Conservation (phyloP, 257 asterid genomes). For the Solanum habrochaites region DNA sequence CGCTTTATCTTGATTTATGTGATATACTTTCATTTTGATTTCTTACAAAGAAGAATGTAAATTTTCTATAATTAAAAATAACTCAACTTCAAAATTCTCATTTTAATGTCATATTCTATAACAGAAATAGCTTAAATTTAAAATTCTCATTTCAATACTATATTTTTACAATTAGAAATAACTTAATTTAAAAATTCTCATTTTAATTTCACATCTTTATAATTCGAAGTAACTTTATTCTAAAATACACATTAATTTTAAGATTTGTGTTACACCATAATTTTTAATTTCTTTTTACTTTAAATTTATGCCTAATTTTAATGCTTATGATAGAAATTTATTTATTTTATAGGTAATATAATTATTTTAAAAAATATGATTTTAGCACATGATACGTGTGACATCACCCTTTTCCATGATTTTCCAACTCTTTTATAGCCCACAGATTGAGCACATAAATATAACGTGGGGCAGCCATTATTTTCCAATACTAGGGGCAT, state of each 20-base stretch:
- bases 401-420: neutral
- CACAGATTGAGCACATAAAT: neutral
- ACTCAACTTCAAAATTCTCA: neutral
- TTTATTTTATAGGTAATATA: neutral
- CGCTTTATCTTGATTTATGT: neutral
- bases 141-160: neutral
- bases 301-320: neutral
- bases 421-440: neutral
- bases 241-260: too few relatives aligned
- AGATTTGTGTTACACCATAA: neutral
- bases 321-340: neutral
- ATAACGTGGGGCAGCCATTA: neutral
- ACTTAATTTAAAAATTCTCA: neutral
- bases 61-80: neutral
- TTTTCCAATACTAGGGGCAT: neutral
- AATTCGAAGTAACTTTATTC: neutral
- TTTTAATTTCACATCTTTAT: too few relatives aligned
- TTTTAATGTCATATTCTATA: neutral
- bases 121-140: neutral
- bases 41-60: neutral
- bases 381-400: neutral
- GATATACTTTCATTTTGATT: neutral
- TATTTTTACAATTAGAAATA: neutral
- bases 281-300: neutral
- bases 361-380: neutral